These are phyloP conservation scores for Metschnikowia matae DNA, from an alignment of 805 yeast species.

Conservation along the genomic window DNA sequence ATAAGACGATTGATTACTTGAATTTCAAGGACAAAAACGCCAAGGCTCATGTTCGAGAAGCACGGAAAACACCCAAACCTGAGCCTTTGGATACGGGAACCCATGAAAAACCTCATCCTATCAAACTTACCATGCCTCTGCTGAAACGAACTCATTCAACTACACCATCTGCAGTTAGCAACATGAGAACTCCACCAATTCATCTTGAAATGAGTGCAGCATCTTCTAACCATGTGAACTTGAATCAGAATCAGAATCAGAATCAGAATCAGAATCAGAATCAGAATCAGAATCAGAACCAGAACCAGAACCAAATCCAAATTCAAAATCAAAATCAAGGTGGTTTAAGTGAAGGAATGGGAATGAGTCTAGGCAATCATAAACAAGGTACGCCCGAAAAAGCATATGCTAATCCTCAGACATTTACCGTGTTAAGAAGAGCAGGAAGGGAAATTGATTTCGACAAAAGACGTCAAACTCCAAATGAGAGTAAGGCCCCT, in stretches of 20 bases:
- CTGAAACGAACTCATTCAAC: conserved; percentile 11
- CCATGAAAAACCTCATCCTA: conserved; percentile 3
- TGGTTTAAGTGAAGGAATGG: no score
- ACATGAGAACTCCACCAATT: conserved; percentile 7
- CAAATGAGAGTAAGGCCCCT: conserved; percentile 50
- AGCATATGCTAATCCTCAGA: conserved; percentile 8
- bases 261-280: no score
- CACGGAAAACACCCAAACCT: background rate
- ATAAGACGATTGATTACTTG: conserved; percentile 47
- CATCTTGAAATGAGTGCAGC: no score
- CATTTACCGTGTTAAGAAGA: conserved; percentile 65
- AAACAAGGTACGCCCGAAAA: background rate
- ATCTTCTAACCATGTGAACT: no score
- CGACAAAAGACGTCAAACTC: conserved; percentile 73
- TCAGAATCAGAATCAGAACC: no score
- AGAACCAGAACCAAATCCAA: no score
- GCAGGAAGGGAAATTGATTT: conserved; percentile 75
- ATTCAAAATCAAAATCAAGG: no score
- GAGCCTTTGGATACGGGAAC: background rate
- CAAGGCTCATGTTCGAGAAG: background rate
- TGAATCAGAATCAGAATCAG: no score
- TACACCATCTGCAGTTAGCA: background rate
- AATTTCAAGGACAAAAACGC: conserved; percentile 45
- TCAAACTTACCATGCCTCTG: conserved; percentile 17
- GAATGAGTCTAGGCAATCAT: no score